Evolutionary conservation across 2,329 filamentous ascomycete genomes (phyloP).

Genomic region (Zalaria sp.): DNA sequence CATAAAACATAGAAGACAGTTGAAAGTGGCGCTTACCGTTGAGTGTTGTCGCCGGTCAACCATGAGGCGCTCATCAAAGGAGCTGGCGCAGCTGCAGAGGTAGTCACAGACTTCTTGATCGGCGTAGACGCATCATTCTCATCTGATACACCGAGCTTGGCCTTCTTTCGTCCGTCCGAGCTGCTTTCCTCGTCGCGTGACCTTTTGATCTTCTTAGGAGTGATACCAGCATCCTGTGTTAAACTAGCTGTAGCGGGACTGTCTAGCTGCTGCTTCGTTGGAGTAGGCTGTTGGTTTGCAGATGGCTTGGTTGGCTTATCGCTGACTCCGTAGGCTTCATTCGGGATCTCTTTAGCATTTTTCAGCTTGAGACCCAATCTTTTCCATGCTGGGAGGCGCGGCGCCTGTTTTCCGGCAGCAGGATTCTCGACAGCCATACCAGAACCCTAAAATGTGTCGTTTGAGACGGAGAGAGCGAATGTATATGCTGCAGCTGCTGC

Average conservation of each 20-base stretch:
- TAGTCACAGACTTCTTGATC: conserved; percentile 2
- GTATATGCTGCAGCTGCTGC: no score
- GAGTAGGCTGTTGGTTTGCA: no score
- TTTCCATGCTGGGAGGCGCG: conserved; percentile 43
- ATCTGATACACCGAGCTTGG: background rate
- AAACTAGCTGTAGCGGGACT: no score
- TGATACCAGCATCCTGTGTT: no score
- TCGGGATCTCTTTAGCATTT: conserved; percentile 26
- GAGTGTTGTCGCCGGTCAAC: no score
- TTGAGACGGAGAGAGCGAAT: background rate
- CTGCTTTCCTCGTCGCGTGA: background rate
- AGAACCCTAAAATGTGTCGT: background rate
- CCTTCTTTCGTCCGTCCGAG: background rate
- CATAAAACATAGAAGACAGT: no score
- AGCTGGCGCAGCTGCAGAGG: background rate
- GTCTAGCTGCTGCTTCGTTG: no score
- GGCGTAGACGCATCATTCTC: background rate
- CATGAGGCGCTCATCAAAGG: no score
- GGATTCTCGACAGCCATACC: background rate
- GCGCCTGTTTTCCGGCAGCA: background rate
- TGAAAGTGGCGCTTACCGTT: no score
- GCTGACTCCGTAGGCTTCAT: background rate
- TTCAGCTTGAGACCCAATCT: conserved; percentile 46
- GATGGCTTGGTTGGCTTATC: background rate
- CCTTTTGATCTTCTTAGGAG: background rate